Conservation (phyloP, 1,139 yeast species). For the Debaryomyces subglobosus region DNA sequence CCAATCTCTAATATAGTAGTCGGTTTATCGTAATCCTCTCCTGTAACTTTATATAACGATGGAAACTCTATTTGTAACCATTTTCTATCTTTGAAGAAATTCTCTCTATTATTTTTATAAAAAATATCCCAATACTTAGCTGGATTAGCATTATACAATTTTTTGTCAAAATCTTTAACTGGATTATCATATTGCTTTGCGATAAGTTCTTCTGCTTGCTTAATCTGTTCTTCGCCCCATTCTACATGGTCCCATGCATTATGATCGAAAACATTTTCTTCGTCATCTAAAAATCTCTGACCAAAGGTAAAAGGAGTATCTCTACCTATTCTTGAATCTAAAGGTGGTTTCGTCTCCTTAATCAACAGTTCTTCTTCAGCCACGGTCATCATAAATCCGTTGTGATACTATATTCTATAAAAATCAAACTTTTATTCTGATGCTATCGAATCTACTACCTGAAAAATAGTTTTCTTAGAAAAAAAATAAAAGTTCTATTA, state of each 20-base stretch:
- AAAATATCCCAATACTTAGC: conserved; percentile 96
- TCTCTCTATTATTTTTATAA: conserved; percentile 86
- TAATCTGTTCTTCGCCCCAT: conserved; percentile 91
- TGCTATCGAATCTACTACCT: background rate
- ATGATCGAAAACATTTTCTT: conserved; percentile 84
- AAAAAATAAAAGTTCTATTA: conserved; percentile 1
- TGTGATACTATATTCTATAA: too few species aligned
- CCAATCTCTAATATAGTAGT: conserved; percentile 87
- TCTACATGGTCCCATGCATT: conserved; percentile 99
- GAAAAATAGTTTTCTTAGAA: background rate
- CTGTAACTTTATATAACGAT: conserved; percentile 73
- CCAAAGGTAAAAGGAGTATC: conserved; percentile 94
- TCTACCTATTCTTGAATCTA: conserved; percentile 69
- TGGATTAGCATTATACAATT: conserved; percentile 77
- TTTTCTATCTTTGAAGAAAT: conserved; percentile 93
- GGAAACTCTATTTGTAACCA: conserved; percentile 98
- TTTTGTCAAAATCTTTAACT: conserved; percentile 83
- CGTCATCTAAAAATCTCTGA: conserved; percentile 71
- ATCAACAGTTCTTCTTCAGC: background rate
- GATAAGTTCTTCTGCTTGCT: conserved; percentile 75
- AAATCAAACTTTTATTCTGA: background rate
- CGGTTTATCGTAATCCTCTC: conserved; percentile 64
- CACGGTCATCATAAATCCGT: background rate
- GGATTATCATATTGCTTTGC: conserved; percentile 78
- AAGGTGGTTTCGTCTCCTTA: conserved; percentile 32